Evolutionary conservation across 805 yeast species (phyloP), one percentile per base, ranked within the genome.

Genomic region (Lachancea dasiensis): DNA sequence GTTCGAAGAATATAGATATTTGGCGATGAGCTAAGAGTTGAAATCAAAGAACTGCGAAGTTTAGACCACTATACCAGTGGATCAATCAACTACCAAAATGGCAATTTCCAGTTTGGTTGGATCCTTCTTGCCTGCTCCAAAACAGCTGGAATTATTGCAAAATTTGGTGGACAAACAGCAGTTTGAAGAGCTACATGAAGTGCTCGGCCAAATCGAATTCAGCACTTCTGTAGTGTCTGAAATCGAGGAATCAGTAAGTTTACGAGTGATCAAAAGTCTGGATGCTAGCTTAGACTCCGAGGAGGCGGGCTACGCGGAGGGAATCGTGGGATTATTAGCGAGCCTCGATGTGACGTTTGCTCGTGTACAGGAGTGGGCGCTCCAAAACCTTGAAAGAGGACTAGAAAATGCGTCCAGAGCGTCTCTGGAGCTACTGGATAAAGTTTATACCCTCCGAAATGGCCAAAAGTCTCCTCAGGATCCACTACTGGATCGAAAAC

Each of bases 401-500:
- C 10, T 30, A 11, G 33, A 9, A n/a, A 18, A 13, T n/a, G 33
- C 31, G n/a, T 14, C 20, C 4, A 6, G 25, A 19, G 17, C 14
- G 25, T 19, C 33, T 5, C 25, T 20, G 17, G 33, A n/a, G 15
- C 17, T 30, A 3, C 25, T 30, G 20, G 33, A 30, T 15, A 14
- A 23, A 11, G 11, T 18, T n/a, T 30, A 14, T 13, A 30, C 25
- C 9, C 15, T n/a, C 6, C 33, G 33, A 5, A 30, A 14, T 20
- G 33, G 17, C 7, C 44, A 42, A 17, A 15, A 8, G 25, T 34
- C 6, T 29, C 48, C 31, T 11, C 34, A 37, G 5, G 15, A 38
- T 5, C 26, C 20, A 21, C 19, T 38, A 9, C 25, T 50, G 14
- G 53, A 53, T 31, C 41, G 27, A 4, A 25, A 49, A 13, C 18